Percentiles rank a stretch among this genome's conserved stretches.
Evolutionary conservation across 1,139 yeast genomes (phyloP).

Genomic region (Yamadazyma spencermartinsiae): DNA sequence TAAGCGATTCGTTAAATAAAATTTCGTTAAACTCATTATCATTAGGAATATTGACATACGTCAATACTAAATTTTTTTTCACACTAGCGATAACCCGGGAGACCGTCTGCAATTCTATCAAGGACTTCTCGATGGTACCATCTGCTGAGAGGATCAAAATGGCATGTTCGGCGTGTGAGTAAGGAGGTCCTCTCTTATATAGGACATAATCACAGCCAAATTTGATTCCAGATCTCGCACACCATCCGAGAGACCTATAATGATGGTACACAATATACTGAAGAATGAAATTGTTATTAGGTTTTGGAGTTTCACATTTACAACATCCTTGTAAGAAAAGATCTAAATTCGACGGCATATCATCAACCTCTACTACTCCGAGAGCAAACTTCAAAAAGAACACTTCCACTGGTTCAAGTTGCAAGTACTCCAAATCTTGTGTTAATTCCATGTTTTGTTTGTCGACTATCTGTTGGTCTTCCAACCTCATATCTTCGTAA

Average conservation of each 20-base stretch:
- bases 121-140: constrained; percentile 31
- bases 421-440: constrained; percentile 61
- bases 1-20: constrained; percentile 16
- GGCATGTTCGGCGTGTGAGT: constrained; percentile 89
- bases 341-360: constrained; percentile 14
- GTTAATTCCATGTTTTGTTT: constrained; percentile 21
- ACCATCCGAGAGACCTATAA: constrained; percentile 90
- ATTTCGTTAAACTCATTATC: constrained; percentile 24
- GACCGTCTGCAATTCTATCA: constrained; percentile 66
- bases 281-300: constrained; percentile 44
- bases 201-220: constrained; percentile 83
- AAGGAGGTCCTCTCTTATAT: constrained; percentile 92
- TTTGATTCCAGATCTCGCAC: constrained; percentile 87
- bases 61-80: constrained; percentile 70
- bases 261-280: constrained; percentile 82
- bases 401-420: constrained; percentile 75
- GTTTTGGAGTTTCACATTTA: constrained; percentile 11
- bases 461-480: constrained; percentile 41
- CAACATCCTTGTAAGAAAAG: constrained; percentile 30
- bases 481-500: constrained; percentile 24
- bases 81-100: constrained; percentile 88
- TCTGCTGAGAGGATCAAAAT: constrained; percentile 49
- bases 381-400: constrained; percentile 62
- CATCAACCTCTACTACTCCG: constrained; percentile 32
- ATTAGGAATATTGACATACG: constrained; percentile 59